Evolutionary conservation across 2,329 filamentous ascomycete species (phyloP), one percentile per base, ranked within the genome.

Genomic region (Phoma sp.): DNA sequence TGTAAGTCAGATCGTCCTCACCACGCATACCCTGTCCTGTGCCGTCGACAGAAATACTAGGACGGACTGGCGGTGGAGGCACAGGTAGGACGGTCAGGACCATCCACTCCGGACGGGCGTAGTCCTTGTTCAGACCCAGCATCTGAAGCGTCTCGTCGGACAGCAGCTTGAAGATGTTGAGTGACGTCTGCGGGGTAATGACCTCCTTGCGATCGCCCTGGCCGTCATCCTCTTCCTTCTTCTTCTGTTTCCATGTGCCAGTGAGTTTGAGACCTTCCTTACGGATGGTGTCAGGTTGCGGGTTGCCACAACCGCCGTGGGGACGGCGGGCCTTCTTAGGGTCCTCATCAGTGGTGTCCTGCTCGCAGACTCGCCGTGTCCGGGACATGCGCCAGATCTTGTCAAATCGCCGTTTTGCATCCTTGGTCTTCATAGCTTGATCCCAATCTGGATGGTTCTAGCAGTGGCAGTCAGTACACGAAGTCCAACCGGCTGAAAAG

Each of bases 1-100:
- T 99, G 85, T 97, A 99, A 0, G 95, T 99, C 84, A 99, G 85
- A 82, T 99, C 96, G 76, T 99, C 95, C 78, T 99, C 95, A 73
- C 95, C 95, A 61, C 95, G 90, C 82, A 94, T 88, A 61, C 95
- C 95, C 63, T 91, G 91, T 48, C 91, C 90, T 38, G 92, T 96
- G 47, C 95, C 93, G 71, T 98, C 96, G 80, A 98, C 94, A 21
- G 94, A 96, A 67, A 99, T 96, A 83, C 92, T 97, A 5, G 95
- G 95, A 50, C 95, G 90, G 33, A 99, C 96, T 3, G 95, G 93
- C 43, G 95, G 95, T 2, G 95, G 95, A 1, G 95, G 95, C 0
- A 99, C 96, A 5, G 95, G 93, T 41, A 99, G 84, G 44, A 98
- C 93, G 0, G 92, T 96, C 59, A 99, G 82, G 58, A 99, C 86